phyloP scores from a whole-genome alignment of 257 asterid genomes.

The Osmanthus fragrans region DNA sequence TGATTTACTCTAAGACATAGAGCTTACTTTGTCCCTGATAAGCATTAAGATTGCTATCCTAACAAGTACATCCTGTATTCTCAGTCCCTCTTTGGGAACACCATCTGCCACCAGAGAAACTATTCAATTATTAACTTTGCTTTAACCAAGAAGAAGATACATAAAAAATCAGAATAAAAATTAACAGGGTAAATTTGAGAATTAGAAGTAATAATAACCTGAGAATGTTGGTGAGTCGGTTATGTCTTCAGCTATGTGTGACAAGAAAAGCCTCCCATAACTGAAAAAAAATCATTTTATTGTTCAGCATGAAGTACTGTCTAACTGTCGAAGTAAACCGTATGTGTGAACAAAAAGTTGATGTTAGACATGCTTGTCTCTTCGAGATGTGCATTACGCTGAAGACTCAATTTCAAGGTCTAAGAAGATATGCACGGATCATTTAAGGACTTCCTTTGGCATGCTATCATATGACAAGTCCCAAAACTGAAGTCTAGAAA shows the following conservation, averaged over 20 bases:
- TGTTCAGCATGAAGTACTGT: slow-evolving; percentile 10
- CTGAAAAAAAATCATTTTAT: slow-evolving; percentile 41
- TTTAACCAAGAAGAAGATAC: slow-evolving; percentile 22
- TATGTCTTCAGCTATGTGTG: slow-evolving; percentile 70
- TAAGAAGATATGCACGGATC: not conserved
- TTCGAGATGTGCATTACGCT: not conserved
- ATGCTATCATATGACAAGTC: no score
- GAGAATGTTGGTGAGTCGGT: slow-evolving; percentile 78
- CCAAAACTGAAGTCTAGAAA: not conserved
- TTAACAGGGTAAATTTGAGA: slow-evolving; percentile 15
- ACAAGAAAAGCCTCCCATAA: slow-evolving; percentile 70
- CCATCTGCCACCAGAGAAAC: slow-evolving; percentile 65
- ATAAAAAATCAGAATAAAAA: slow-evolving; percentile 14
- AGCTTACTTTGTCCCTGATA: slow-evolving; percentile 75
- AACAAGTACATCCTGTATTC: slow-evolving; percentile 85
- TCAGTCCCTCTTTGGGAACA: slow-evolving; percentile 95
- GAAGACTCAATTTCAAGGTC: not conserved
- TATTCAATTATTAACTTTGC: slow-evolving; percentile 18
- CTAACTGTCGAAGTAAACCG: slow-evolving; percentile 3
- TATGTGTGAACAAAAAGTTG: not conserved
- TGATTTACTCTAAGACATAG: slow-evolving; percentile 6
- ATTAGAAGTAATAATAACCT: slow-evolving; percentile 44
- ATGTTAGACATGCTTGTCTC: no score
- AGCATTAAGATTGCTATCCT: slow-evolving; percentile 73
- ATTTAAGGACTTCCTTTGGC: not conserved